These are phyloP conservation scores for Tolypocladium album DNA, from an alignment of 2,329 filamentous ascomycete species.

Conservation along the genomic window DNA sequence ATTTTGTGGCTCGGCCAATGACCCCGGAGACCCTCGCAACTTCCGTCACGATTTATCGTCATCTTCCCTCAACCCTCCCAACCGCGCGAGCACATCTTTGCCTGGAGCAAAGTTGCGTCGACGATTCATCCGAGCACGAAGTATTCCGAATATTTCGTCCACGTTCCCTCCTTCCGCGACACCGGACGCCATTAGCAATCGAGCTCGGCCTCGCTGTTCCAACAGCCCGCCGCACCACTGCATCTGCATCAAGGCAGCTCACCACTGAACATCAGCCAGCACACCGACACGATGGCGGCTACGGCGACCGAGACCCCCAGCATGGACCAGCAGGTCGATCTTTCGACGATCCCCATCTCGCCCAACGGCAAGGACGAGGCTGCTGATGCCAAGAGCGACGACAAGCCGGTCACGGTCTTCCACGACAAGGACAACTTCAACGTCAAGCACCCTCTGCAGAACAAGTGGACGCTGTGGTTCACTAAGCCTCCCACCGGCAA, in stretches of 20 bases:
- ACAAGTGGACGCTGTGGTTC: conserved; percentile 99
- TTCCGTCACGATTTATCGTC: conserved; percentile 7
- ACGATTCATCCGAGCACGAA: conserved; percentile 12
- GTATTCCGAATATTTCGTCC: conserved; percentile 14
- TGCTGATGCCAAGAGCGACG: conserved; percentile 35
- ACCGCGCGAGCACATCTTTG: conserved; percentile 16
- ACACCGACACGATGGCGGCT: conserved; percentile 22
- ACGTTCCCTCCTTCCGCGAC: conserved; percentile 5
- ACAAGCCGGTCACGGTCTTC: conserved; percentile 82
- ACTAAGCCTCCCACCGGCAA: conserved; percentile 95
- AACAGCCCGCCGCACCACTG: conserved; percentile 7
- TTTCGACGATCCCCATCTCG: conserved; percentile 58
- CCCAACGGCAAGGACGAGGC: conserved; percentile 46
- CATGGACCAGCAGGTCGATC: conserved; percentile 49
- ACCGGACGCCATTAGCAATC: conserved; percentile 1
- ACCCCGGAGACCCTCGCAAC: conserved; percentile 6
- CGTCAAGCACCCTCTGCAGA: conserved; percentile 95
- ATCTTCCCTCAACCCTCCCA: conserved; percentile 7
- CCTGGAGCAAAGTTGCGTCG: conserved; percentile 26
- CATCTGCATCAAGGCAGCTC: neutral
- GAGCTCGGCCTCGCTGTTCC: conserved; percentile 9
- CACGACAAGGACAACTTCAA: conserved; percentile 99
- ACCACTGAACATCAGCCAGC: neutral
- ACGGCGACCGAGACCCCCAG: conserved; percentile 20
- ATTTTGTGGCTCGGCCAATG: neutral